Evolutionary conservation across 2,329 filamentous ascomycete genomes (phyloP), one percentile per base, ranked within the genome.

Genomic region (Emmonsia crescens): DNA sequence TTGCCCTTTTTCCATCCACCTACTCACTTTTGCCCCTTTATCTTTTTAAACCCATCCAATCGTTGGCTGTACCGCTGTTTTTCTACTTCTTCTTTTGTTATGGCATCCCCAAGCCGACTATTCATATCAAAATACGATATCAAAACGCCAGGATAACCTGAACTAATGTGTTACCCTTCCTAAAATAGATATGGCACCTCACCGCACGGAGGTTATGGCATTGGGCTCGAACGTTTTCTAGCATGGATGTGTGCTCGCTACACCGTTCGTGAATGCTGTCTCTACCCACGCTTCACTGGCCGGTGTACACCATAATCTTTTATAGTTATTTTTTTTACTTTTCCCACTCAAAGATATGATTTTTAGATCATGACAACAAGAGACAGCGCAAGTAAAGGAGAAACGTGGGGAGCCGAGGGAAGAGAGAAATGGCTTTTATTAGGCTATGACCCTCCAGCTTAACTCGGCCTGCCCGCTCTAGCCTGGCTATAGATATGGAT

Each of bases 201-300:
- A 52, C 91, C 91, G 33, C 93, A 97, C 76, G 91, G 91, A 65
- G 92, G 93, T 61, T 97, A 96, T 75, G 93, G 93, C 60, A 82
- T 99, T 57, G 94, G 94, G 68, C 82, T 96, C 59, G 93, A 97
- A 81, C 85, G 93, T 55, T 87, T 87, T 77, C 75, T 87, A 57
- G 85, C 85, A 56, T 87, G 85, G 85, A 73, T 87, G 72, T 87
- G 84, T 73, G 84, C 82, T 67, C 82, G 84, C 68, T 84, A 85
- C 73, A 87, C 85, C 2, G 84, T 87, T 46, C 76, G 84, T 48
- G 85, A 87, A 70, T 79, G 77, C 69, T 76, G 69, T 58, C 68
- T 81, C 65, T 86, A 81, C 63, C 79, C 79, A 42, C 75, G 79
- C 40, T 81, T 79, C 70, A 79, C 77, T 3, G 77, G 78, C 62